Evolutionary conservation across 2,329 filamentous ascomycete genomes (phyloP), one percentile per base, ranked within the genome.

Genomic region (Aspergillus brasiliensis): DNA sequence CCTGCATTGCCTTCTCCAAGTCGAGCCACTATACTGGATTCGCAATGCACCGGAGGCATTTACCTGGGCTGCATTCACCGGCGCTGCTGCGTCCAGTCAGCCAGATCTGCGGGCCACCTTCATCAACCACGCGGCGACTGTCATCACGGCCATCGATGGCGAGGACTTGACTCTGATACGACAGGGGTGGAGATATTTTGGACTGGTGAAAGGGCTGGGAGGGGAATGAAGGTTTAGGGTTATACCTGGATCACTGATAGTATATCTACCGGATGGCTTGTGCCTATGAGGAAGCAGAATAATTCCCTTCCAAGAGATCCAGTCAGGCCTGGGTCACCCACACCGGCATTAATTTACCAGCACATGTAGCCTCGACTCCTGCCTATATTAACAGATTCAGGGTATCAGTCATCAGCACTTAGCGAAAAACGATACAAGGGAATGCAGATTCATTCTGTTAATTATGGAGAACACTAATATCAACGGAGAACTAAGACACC

Each of bases 171-270:
- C n/a, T n/a, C 37, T 55, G 0, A 31, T 55, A 23, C n/a, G 37
- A 23, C 37, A 55, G n/a, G 38, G 52, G 13, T 55, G 37, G 52
- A 46, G 28, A 8, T 55, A 55, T 46, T 55, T 28, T 5, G 31
- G 21, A 2, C 17, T 55, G 0, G 3, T 55, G 3, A 46, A 25
- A 8, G 23, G 3, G 34, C 34, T 25, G 4, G 25, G 25, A 25
- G 25, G 25, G 1, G n/a, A 7, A 38, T 38, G 13, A 38, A n/a
- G 13, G 37, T 11, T n/a, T 5, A 8, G 11, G 7, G 13, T 6
- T n/a, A 13, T n/a, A 38, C n/a, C 13, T 5, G 15, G 13, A 38
- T n/a, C 7, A 6, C 15, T n/a, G 37, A 8, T 38, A 23, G 40
- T 10, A 44, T 10, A 38, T n/a, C 3, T 38, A 1, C 8, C 15